These are phyloP conservation scores for Microcyclospora pomicola DNA, from an alignment of 2,329 filamentous ascomycete species.

Conservation along the genomic window DNA sequence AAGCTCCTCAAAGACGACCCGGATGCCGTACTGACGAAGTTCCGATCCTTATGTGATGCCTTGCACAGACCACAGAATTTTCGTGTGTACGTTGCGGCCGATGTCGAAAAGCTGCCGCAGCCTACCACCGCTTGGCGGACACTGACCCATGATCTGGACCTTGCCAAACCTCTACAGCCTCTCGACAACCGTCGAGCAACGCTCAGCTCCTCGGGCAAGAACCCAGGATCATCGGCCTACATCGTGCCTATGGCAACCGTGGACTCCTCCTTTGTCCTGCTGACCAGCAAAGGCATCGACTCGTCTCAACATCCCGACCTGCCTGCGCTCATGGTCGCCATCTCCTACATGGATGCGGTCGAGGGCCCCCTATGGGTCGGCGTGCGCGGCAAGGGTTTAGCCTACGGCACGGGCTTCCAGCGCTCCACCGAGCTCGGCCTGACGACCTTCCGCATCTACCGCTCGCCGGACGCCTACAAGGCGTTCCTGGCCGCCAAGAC, in stretches of 20 bases:
- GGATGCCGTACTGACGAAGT: slow-evolving; percentile 57
- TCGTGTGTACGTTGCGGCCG: slow-evolving; percentile 69
- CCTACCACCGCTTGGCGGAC: slow-evolving; percentile 69
- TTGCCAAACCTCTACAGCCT: slow-evolving; percentile 46
- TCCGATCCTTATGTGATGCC: slow-evolving; percentile 59
- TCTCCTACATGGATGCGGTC: slow-evolving; percentile 80
- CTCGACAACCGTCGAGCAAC: slow-evolving; percentile 56
- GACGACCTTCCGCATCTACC: slow-evolving; percentile 74
- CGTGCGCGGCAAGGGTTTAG: slow-evolving; percentile 82
- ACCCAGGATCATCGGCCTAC: slow-evolving; percentile 60
- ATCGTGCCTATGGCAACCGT: slow-evolving; percentile 84
- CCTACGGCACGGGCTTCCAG: slow-evolving; percentile 73
- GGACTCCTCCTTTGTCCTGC: slow-evolving; percentile 78
- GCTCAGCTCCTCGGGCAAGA: slow-evolving; percentile 61
- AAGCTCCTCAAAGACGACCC: slow-evolving; percentile 67
- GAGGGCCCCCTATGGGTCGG: slow-evolving; percentile 92
- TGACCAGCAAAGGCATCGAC: slow-evolving; percentile 58
- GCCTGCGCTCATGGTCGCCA: slow-evolving; percentile 73
- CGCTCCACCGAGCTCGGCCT: slow-evolving; percentile 67
- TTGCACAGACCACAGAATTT: slow-evolving; percentile 79
- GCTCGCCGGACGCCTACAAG: slow-evolving; percentile 77
- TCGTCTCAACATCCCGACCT: slow-evolving; percentile 65
- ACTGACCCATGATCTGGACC: slow-evolving; percentile 41
- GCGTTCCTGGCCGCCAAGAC: slow-evolving; percentile 66
- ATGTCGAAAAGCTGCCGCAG: slow-evolving; percentile 58